phyloP scores from a whole-genome alignment of 805 yeast species.

The Candida maltosa region DNA sequence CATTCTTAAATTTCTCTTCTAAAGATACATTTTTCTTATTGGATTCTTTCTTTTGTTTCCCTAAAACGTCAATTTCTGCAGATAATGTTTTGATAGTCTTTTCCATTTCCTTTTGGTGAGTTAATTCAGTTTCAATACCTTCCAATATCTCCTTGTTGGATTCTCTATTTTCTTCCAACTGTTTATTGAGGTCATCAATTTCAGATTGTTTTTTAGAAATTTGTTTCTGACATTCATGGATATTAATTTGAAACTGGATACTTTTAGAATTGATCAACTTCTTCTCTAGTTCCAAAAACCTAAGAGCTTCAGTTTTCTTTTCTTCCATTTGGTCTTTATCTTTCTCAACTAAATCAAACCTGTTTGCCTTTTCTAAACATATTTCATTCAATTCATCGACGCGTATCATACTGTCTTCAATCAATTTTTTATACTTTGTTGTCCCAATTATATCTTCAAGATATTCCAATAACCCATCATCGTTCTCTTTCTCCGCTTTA shows the following conservation, averaged over 20 bases:
- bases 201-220: slow-evolving; percentile 37
- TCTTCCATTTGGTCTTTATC: slow-evolving; percentile 67
- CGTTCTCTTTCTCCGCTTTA: slow-evolving; percentile 87
- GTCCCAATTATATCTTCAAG: slow-evolving; percentile 97
- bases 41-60: slow-evolving; percentile 28
- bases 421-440: slow-evolving; percentile 70
- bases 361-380: slow-evolving; percentile 75
- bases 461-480: slow-evolving; percentile 92
- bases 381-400: slow-evolving; percentile 76
- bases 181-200: slow-evolving; percentile 37
- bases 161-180: slow-evolving; percentile 25
- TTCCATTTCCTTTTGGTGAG: slow-evolving; percentile 20
- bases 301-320: slow-evolving; percentile 66
- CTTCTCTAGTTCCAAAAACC: slow-evolving; percentile 64
- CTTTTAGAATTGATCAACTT: slow-evolving; percentile 50
- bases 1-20: slow-evolving; percentile 75
- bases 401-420: slow-evolving; percentile 58
- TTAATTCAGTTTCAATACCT: slow-evolving; percentile 26
- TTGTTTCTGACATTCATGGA: slow-evolving; percentile 36
- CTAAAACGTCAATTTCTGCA: slow-evolving; percentile 14
- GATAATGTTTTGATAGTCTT: slow-evolving; percentile 12
- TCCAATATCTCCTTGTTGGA: slow-evolving; percentile 22
- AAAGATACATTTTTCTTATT: slow-evolving; percentile 58
- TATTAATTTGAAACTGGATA: slow-evolving; percentile 51
- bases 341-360: slow-evolving; percentile 75